These are phyloP conservation scores for Xylariaceae sp. DNA, from an alignment of 2,329 filamentous ascomycete species.

Conservation along the genomic window DNA sequence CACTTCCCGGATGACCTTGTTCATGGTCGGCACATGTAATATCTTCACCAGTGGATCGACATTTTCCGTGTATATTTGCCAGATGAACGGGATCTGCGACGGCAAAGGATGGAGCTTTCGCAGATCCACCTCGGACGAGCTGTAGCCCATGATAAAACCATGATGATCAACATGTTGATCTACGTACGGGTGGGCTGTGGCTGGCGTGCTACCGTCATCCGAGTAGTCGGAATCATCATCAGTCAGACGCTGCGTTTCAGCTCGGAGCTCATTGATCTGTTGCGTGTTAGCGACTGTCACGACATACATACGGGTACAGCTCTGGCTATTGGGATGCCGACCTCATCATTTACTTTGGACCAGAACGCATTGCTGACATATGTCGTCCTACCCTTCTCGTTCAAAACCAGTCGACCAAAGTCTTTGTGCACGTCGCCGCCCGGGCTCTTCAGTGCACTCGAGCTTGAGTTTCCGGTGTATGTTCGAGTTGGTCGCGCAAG, in stretches of 20 bases:
- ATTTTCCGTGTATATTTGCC: slow-evolving; percentile 68
- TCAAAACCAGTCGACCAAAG: slow-evolving; percentile 66
- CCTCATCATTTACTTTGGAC: slow-evolving; percentile 72
- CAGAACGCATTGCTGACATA: slow-evolving; percentile 77
- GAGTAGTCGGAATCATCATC: slow-evolving; percentile 55
- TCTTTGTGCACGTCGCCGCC: slow-evolving; percentile 42
- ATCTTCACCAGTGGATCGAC: slow-evolving; percentile 71
- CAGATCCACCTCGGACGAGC: slow-evolving; percentile 65
- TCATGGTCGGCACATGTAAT: slow-evolving; percentile 64
- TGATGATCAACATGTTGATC: slow-evolving; percentile 53
- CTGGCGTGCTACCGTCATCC: slow-evolving; percentile 53
- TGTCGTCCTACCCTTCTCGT: slow-evolving; percentile 62
- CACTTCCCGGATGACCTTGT: slow-evolving; percentile 56
- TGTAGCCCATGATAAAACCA: slow-evolving; percentile 69
- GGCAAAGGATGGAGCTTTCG: slow-evolving; percentile 60
- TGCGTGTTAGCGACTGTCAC: neutral
- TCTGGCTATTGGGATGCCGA: slow-evolving; percentile 27
- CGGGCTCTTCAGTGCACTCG: slow-evolving; percentile 9
- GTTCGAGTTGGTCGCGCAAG: slow-evolving; percentile 10
- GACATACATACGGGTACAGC: neutral
- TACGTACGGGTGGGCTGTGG: slow-evolving; percentile 31
- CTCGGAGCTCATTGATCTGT: slow-evolving; percentile 35
- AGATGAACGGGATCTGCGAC: slow-evolving; percentile 62
- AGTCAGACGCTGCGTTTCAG: slow-evolving; percentile 44
- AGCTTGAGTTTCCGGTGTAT: slow-evolving; percentile 26